phyloP scores from a whole-genome alignment of 345 rosid species.

The Hibiscus mutabilis region DNA sequence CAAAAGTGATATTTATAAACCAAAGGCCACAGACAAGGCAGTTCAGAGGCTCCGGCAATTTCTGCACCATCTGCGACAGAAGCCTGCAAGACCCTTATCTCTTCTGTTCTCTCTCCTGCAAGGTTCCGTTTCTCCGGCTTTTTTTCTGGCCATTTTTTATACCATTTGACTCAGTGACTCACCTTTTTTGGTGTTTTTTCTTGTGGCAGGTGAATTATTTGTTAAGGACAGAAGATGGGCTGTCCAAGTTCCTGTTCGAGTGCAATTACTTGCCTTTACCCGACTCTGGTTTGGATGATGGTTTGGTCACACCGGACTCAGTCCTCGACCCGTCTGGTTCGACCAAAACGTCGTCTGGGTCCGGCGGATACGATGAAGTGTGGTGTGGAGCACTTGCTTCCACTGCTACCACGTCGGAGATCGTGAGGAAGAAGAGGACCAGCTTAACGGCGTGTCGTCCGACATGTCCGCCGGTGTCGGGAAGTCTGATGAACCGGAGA shows the following conservation, averaged over 20 bases:
- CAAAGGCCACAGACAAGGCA: slow-evolving; percentile 66
- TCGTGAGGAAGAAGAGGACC: slow-evolving; percentile 78
- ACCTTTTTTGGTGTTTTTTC: slow-evolving; percentile 4
- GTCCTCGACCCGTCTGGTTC: slow-evolving; percentile 56
- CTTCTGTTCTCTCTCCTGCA: slow-evolving; percentile 88
- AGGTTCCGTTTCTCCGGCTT: slow-evolving; percentile 32
- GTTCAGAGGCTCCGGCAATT: slow-evolving; percentile 59
- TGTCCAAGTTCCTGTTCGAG: slow-evolving; percentile 50
- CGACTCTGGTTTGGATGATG: slow-evolving; percentile 49
- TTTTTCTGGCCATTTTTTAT: not conserved
- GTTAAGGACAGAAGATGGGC: slow-evolving; percentile 43
- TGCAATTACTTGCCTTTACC: slow-evolving; percentile 60
- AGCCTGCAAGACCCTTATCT: slow-evolving; percentile 58
- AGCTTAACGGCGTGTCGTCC: slow-evolving; percentile 48
- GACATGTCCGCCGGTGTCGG: slow-evolving; percentile 34
- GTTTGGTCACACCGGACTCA: slow-evolving; percentile 50
- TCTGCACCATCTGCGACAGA: slow-evolving; percentile 63
- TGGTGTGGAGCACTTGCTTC: slow-evolving; percentile 48
- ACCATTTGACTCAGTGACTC: too few species aligned
- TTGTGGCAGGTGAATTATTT: slow-evolving; percentile 48
- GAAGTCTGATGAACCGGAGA: slow-evolving; percentile 48
- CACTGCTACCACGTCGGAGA: slow-evolving; percentile 54
- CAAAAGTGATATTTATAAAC: slow-evolving; percentile 79
- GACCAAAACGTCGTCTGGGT: slow-evolving; percentile 49
- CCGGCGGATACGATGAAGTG: slow-evolving; percentile 43